Base-by-base conservation (phyloP, 208 protist genomes). In the Trypanosoma rangeli region DNA sequence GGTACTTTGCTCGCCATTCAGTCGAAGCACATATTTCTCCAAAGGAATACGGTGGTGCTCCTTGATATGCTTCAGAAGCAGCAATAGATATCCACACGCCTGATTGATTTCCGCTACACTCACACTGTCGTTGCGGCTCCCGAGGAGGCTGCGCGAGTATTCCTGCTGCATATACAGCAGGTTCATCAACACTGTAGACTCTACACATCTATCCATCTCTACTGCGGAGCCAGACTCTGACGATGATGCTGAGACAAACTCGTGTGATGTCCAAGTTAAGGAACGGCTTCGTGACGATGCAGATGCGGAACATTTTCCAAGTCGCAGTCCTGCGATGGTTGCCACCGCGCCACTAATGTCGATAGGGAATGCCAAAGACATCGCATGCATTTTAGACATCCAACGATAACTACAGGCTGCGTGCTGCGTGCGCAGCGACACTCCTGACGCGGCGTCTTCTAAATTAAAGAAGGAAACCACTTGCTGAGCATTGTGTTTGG, bases 21-120 rank as follows among this genome's bases (percentile, higher is more conserved):
- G 87, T 33, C 79, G 75, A 20, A 95, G 78, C 8, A 74, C 35
- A 12, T 76, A 74, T 10, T 56, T 68, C 0, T 63, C 20, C 12
- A 92, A 83, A 28, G 54, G 13, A 54, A 89, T 84, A 9, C 67
- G 37, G 57, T 95, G 79, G 26, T 72, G 61, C 15, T 82, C 63
- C 0, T 79, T 79, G 0, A 93, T 55, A 37, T 80, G 65, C 31
- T 74, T 64, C 8, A 95, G 64, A 12, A 93, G 73, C 29, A 81
- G 64, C 39, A 84, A 56, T 4, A 93, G 48, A 46, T 83, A 84
- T 8, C 85, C 86, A 64, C 90, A 92, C 7, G 90, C 90, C 18
- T 79, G 74, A 61, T 95, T 95, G 33, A 92, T 76, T 57, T 95
- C 90, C 3, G 50, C 54, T 26, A 74, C 39, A 37, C 82, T 80